Evolutionary conservation across 129 eudicot genomes (phyloP).

Genomic region (Helianthus annuus): DNA sequence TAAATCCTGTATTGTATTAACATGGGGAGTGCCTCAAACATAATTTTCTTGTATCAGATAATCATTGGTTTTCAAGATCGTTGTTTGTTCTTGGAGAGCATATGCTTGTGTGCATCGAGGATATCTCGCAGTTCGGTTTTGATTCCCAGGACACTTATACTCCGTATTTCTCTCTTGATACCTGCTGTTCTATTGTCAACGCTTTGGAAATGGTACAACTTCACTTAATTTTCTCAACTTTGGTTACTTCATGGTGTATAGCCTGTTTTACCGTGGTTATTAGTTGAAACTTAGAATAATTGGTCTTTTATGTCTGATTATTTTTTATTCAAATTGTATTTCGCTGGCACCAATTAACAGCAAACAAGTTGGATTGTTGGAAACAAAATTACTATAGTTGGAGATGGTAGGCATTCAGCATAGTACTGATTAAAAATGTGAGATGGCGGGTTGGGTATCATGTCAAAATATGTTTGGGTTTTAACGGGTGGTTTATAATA

Average conservation of each 20-base stretch:
- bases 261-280: background rate
- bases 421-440: background rate
- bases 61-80: slow-evolving; percentile 61
- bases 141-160: slow-evolving; percentile 41
- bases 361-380: background rate
- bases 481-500: too few relatives aligned
- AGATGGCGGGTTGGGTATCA: background rate
- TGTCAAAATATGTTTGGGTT: too few relatives aligned
- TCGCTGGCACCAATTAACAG: background rate
- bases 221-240: background rate
- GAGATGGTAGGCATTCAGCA: background rate
- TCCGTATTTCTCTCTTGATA: slow-evolving; percentile 51
- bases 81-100: slow-evolving; percentile 62
- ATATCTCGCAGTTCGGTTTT: slow-evolving; percentile 50
- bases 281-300: too few relatives aligned
- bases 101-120: slow-evolving; percentile 64
- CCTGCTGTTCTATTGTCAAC: slow-evolving; percentile 50
- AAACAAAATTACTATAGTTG: background rate
- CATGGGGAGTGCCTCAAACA: background rate
- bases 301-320: background rate
- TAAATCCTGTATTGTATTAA: background rate
- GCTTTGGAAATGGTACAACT: slow-evolving; percentile 55
- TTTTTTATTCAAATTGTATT: background rate
- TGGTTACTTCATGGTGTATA: background rate
- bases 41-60: slow-evolving; percentile 36